Evolutionary conservation across 768 basidiomycete species (phyloP).

Genomic region (Crassisporium funariophilum): DNA sequence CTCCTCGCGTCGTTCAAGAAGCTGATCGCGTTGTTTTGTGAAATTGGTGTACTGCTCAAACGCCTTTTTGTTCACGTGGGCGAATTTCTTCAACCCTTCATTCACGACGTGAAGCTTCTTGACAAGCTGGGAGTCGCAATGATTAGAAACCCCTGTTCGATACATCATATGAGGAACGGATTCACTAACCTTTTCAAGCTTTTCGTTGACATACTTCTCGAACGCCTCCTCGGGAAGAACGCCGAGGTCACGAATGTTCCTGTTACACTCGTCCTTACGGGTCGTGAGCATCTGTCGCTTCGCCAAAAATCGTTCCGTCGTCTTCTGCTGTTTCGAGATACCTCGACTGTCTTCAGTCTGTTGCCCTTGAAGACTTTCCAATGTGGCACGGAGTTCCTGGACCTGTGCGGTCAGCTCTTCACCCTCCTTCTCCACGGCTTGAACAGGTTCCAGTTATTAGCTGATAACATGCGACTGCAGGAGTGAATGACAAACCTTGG

Average conservation of each 20-base stretch:
- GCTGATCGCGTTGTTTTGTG: conserved; percentile 94
- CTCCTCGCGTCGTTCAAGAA: conserved; percentile 84
- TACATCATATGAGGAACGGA: background rate
- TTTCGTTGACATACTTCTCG: conserved; percentile 87
- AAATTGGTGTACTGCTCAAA: conserved; percentile 99
- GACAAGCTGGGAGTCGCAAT: conserved; percentile 60
- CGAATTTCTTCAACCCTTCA: conserved; percentile 93
- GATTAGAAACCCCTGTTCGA: background rate
- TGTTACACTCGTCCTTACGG: conserved; percentile 92
- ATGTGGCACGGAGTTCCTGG: conserved; percentile 61
- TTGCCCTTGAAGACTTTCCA: conserved; percentile 79
- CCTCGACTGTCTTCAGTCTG: conserved; percentile 86
- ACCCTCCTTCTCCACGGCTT: conserved; percentile 75
- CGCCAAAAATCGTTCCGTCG: conserved; percentile 90
- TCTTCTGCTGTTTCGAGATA: conserved; percentile 92
- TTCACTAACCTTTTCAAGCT: conserved; percentile 81
- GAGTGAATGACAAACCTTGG: conserved; percentile 48
- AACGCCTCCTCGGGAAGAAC: conserved; percentile 97
- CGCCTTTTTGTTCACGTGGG: conserved; percentile 99
- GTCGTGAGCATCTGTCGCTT: conserved; percentile 84
- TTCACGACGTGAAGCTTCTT: conserved; percentile 93
- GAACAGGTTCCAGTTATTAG: too few species aligned
- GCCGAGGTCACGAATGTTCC: conserved; percentile 94
- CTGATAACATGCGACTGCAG: too few species aligned
- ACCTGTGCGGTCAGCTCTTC: conserved; percentile 62